A percentile compares a stretch with the other conserved stretches of the same genome.
These are phyloP conservation scores for Cercospora sesami DNA, from an alignment of 2,329 filamentous ascomycete species.

Conservation along the genomic window DNA sequence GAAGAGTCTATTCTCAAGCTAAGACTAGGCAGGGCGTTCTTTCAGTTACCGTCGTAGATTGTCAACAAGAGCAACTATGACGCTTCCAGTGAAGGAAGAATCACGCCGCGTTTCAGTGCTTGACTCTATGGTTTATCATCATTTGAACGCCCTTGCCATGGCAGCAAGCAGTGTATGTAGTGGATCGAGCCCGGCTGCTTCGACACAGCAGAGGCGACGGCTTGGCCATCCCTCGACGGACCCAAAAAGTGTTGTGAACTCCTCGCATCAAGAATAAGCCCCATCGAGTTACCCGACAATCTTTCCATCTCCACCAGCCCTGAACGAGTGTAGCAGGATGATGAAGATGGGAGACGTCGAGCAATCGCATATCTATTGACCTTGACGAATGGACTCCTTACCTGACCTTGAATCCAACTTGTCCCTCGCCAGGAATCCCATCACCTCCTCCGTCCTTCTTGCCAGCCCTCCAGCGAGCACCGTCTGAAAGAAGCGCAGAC, in stretches of 20 bases:
- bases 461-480: slow-evolving; percentile 38
- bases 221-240: slow-evolving; percentile 39
- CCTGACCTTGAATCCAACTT: slow-evolving; percentile 50
- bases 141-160: slow-evolving; percentile 57
- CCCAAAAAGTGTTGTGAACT: slow-evolving; percentile 55
- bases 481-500: slow-evolving; percentile 60
- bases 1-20: neutral
- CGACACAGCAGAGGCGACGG: slow-evolving; percentile 59
- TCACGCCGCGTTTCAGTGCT: slow-evolving; percentile 70
- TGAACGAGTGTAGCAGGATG: slow-evolving; percentile 27
- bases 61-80: slow-evolving; percentile 37
- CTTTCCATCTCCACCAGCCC: slow-evolving; percentile 28
- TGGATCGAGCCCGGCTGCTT: slow-evolving; percentile 62
- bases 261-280: slow-evolving; percentile 99
- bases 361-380: slow-evolving; percentile 99
- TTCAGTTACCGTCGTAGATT: slow-evolving; percentile 42
- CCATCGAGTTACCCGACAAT: slow-evolving; percentile 90
- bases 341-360: slow-evolving; percentile 26
- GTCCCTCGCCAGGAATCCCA: slow-evolving; percentile 39
- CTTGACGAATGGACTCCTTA: slow-evolving; percentile 78
- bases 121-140: slow-evolving; percentile 99
- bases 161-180: slow-evolving; percentile 21
- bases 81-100: slow-evolving; percentile 50
- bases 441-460: slow-evolving; percentile 40
- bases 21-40: slow-evolving; percentile 4